Evolutionary conservation across 805 yeast species (phyloP), one percentile per base, ranked within the genome.

Genomic region (Hagleromyces aurorensis): DNA sequence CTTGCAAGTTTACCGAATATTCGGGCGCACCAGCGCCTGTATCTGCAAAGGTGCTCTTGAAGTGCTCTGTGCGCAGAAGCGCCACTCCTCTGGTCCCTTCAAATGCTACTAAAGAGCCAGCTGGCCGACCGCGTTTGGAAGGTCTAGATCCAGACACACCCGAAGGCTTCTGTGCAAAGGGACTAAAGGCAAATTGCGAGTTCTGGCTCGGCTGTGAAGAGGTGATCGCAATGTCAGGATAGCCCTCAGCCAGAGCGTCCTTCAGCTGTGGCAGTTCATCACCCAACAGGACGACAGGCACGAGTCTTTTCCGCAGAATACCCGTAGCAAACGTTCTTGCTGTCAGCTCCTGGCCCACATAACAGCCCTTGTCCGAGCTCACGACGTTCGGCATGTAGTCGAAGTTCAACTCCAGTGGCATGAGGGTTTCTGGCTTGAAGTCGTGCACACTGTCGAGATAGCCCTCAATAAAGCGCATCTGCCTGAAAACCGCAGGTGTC

Each of bases 281-380:
- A 24, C 44, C 34, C 3, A 21, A 29, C 5, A 55, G 22, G 25
- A 61, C 64, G 2, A 78, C 74, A 0, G 97, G 96, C 26, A 83
- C 72, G 3, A 85, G 62, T 32, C 97, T 64, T 46, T 87, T 86
- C 17, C 94, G 66, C n/a, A 87, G 71, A 2, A 77, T 70, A 3
- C 96, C 95, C 18, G 79, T 75, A 37, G 82, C 83, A 48, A 69
- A 78, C 0, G 96, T 79, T 45, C 98, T 69, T 11, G 87, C 85
- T 0, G 96, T 87, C 29, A 91, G 64, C 52, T 91, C 99, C 57
- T 91, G 98, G 1, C 99, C 99, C 10, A 85, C 78, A 46, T 91
- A 91, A 52, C 99, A 91, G 2, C 99, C 99, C 55, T 91, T 91
- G 40, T 85, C 78, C 29, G 78, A 72, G 31, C 89, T 84, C 9